These are phyloP conservation scores for Carex arenaria DNA, from an alignment of 202 grass and related monocot genomes.

Conservation along the genomic window DNA sequence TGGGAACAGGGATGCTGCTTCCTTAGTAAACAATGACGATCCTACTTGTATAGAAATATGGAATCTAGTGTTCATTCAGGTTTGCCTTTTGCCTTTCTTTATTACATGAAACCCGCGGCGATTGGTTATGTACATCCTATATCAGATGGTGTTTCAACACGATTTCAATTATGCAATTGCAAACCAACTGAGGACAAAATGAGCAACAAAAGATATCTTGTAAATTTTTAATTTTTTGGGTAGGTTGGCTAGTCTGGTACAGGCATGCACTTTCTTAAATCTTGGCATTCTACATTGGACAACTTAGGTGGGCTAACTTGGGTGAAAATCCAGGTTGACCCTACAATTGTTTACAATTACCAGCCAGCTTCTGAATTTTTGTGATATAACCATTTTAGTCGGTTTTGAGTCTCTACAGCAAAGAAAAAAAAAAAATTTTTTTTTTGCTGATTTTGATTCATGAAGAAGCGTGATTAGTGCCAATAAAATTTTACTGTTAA, in stretches of 20 bases:
- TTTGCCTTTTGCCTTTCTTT: slow-evolving; percentile 9
- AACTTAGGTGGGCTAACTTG: background rate
- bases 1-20: slow-evolving; percentile 78
- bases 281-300: background rate
- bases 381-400: background rate
- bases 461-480: background rate
- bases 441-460: background rate
- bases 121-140: background rate
- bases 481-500: background rate
- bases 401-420: background rate
- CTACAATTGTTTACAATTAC: background rate
- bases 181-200: background rate
- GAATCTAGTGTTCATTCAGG: slow-evolving; percentile 99
- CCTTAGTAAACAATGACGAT: slow-evolving; percentile 91
- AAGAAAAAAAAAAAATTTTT: background rate
- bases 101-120: background rate
- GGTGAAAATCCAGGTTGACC: background rate
- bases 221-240: background rate
- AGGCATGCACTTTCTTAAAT: background rate
- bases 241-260: background rate
- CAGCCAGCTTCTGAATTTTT: background rate
- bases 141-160: background rate
- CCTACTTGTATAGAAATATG: slow-evolving; percentile 97
- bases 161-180: background rate
- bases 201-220: background rate